Evolutionary conservation across 192 early-diverging fungal species (phyloP).

Genomic region (Mortierella claussenii): DNA sequence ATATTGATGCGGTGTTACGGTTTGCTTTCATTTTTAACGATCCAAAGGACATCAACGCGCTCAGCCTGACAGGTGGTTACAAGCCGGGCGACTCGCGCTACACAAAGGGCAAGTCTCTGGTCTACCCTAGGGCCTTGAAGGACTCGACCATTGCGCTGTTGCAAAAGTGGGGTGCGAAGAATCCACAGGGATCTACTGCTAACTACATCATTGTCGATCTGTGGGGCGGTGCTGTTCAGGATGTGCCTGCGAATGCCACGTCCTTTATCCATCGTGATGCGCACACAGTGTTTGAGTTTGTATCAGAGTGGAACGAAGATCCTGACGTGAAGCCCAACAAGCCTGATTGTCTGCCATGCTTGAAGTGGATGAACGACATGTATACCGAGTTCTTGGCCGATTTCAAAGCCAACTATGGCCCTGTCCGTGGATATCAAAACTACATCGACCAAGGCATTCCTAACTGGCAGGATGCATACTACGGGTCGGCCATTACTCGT

Average conservation of each 20-base stretch:
- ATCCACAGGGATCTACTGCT: slow-evolving; percentile 9
- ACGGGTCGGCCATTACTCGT: slow-evolving; percentile 26
- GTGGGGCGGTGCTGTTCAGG: slow-evolving; percentile 43
- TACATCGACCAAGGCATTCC: slow-evolving; percentile 51
- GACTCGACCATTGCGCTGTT: slow-evolving; percentile 26
- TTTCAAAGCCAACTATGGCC: slow-evolving; percentile 20
- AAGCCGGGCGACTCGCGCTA: slow-evolving; percentile 34
- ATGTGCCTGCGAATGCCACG: slow-evolving; percentile 17
- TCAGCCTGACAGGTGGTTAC: slow-evolving; percentile 8
- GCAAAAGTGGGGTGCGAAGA: slow-evolving; percentile 21
- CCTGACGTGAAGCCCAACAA: slow-evolving; percentile 24
- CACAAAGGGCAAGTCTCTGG: slow-evolving; percentile 43
- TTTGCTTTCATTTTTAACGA: slow-evolving; percentile 24
- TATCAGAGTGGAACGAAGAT: slow-evolving; percentile 38
- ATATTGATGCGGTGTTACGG: slow-evolving; percentile 33
- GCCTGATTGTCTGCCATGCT: slow-evolving; percentile 17
- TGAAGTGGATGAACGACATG: slow-evolving; percentile 49
- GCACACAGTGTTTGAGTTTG: slow-evolving; percentile 50
- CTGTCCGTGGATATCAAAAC: slow-evolving; percentile 42
- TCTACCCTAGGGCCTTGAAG: slow-evolving; percentile 17
- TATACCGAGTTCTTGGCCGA: slow-evolving; percentile 40
- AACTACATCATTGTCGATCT: slow-evolving; percentile 51
- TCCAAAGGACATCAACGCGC: slow-evolving; percentile 31
- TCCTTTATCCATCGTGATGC: slow-evolving; percentile 51
- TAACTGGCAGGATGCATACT: slow-evolving; percentile 45